These are phyloP conservation scores for Annona cherimola DNA, from an alignment of 164 flowering plant species.

Conservation along the genomic window DNA sequence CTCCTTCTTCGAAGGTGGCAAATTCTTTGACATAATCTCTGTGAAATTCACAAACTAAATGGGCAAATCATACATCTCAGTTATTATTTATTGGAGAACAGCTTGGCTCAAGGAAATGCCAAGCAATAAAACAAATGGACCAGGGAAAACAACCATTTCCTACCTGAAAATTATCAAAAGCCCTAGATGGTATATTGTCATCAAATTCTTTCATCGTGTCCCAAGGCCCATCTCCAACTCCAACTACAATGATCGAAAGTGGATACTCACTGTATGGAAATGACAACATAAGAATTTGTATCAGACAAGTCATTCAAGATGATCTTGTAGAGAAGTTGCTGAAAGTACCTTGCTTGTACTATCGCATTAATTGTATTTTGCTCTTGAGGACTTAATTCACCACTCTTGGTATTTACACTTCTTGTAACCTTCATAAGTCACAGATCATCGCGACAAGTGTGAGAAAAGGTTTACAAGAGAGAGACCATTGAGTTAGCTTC, in stretches of 20 bases:
- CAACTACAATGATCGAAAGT: constrained; percentile 76
- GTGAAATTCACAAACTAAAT: constrained; percentile 76
- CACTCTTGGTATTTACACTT: constrained; percentile 33
- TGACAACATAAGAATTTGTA: background rate
- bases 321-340: constrained; percentile 2
- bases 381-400: constrained; percentile 42
- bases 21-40: constrained; percentile 60
- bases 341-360: constrained; percentile 44
- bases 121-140: background rate
- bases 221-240: constrained; percentile 98
- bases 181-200: constrained; percentile 81
- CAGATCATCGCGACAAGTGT: background rate
- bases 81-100: background rate
- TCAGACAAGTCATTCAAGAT: background rate
- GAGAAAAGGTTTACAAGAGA: background rate
- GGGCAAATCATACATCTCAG: constrained; percentile 3
- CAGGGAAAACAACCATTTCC: background rate
- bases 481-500: no score
- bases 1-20: constrained; percentile 49
- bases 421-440: constrained; percentile 35
- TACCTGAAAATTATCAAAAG: constrained; percentile 89
- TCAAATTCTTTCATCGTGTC: constrained; percentile 91
- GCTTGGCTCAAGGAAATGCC: background rate
- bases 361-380: constrained; percentile 45
- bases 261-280: constrained; percentile 57